These are phyloP conservation scores for Populus trichocarpa DNA, from an alignment of 441 rosid species.

Conservation along the genomic window DNA sequence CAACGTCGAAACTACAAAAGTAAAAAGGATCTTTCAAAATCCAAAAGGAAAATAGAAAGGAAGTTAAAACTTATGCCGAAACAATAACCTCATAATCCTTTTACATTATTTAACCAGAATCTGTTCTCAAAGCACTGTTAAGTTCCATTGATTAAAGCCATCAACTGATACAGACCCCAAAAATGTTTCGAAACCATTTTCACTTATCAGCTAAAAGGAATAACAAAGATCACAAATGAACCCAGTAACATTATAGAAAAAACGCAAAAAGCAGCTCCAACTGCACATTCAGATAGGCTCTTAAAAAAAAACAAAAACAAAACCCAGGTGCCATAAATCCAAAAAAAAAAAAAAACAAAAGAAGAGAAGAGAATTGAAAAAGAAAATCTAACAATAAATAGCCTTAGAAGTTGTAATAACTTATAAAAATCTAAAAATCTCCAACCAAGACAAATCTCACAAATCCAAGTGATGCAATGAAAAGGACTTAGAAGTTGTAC, in stretches of 20 bases:
- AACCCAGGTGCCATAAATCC: not conserved
- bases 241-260: not conserved
- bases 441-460: not conserved
- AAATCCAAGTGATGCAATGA: not conserved
- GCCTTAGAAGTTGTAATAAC: not conserved
- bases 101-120: not conserved
- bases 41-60: not conserved
- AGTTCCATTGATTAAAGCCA: not conserved
- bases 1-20: slow-evolving; percentile 50
- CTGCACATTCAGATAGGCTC: not conserved
- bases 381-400: not conserved
- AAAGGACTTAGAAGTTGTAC: slow-evolving; percentile 25
- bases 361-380: too few relatives aligned
- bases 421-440: not conserved
- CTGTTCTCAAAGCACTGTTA: not conserved
- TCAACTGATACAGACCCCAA: not conserved
- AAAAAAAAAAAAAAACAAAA: too few relatives aligned
- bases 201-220: not conserved
- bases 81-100: not conserved
- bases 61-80: not conserved
- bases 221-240: not conserved
- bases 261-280: not conserved
- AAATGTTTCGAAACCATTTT: not conserved
- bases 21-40: slow-evolving; percentile 13
- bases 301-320: not conserved